These are phyloP conservation scores for Fusarium tanahbumbuense DNA, from an alignment of 2,329 filamentous ascomycete genomes.

Conservation along the genomic window DNA sequence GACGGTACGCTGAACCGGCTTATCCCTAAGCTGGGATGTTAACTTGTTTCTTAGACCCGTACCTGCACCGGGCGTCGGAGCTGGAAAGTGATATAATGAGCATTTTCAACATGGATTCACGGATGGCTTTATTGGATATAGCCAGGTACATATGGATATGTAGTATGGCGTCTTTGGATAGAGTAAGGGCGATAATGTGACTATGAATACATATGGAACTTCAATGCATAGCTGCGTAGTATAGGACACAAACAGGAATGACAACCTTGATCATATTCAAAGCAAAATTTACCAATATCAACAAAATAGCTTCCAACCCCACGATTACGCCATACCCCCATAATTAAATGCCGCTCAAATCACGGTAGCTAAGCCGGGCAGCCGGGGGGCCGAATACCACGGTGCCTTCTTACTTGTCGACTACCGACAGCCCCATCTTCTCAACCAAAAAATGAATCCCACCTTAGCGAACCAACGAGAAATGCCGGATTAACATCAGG, in stretches of 20 bases:
- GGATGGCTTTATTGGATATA: conserved; percentile 4
- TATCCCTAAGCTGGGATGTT: conserved; percentile 41
- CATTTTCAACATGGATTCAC: conserved; percentile 1
- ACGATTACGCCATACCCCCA: conserved; percentile 29
- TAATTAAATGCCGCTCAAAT: conserved; percentile 22
- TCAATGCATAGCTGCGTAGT: not conserved
- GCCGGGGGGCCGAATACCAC: conserved; percentile 23
- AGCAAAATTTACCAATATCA: not conserved
- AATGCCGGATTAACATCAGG: conserved; percentile 40
- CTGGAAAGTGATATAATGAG: conserved; percentile 12
- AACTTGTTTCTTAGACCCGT: conserved; percentile 3
- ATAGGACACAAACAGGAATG: not conserved
- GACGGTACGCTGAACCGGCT: conserved; percentile 55
- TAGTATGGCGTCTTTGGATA: conserved; percentile 27
- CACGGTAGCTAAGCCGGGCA: conserved; percentile 25
- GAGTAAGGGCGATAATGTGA: conserved; percentile 22
- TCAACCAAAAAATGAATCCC: conserved; percentile 28
- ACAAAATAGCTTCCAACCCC: conserved; percentile 24
- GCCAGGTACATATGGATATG: conserved; percentile 10
- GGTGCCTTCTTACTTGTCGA: not conserved
- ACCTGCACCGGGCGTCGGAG: not conserved
- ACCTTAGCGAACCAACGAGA: conserved; percentile 41
- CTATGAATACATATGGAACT: conserved; percentile 22
- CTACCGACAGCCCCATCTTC: conserved; percentile 7
- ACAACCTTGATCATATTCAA: not conserved